Evolutionary conservation across 805 yeast species (phyloP).

Genomic region (Ogataea saltuana): DNA sequence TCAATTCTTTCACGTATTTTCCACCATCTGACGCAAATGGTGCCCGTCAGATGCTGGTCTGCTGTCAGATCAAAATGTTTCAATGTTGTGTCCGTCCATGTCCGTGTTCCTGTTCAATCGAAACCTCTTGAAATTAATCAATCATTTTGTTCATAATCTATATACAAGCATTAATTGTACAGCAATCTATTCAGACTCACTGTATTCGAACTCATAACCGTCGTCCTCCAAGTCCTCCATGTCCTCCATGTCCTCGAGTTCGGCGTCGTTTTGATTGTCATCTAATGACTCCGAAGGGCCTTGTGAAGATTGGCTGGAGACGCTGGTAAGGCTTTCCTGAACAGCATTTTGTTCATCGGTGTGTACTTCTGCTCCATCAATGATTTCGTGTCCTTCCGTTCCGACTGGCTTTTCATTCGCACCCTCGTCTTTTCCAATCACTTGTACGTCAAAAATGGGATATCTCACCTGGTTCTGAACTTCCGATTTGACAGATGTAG

Average conservation of each 20-base stretch:
- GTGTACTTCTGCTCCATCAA: too few species aligned
- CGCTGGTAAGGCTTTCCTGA: too few species aligned
- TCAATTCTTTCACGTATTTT: too few species aligned
- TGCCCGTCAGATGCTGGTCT: too few species aligned
- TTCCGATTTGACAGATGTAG: too few species aligned
- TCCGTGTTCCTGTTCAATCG: too few species aligned
- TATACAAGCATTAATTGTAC: background rate
- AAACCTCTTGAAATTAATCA: background rate
- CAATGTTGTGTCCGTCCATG: too few species aligned
- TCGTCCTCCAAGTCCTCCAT: constrained; percentile 46
- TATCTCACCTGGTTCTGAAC: background rate
- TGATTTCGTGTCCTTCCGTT: too few species aligned
- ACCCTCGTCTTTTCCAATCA: background rate
- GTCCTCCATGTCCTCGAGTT: constrained; percentile 11
- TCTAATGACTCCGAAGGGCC: background rate
- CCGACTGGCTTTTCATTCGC: background rate
- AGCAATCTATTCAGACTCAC: constrained; percentile 32
- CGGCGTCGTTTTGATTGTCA: background rate
- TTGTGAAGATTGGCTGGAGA: too few species aligned
- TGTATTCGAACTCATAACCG: constrained; percentile 49
- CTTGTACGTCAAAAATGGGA: constrained; percentile 4
- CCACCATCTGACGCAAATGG: too few species aligned
- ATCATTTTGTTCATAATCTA: background rate
- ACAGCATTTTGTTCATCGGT: too few species aligned
- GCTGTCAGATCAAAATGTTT: too few species aligned